Percentiles rank a stretch among this genome's conserved stretches.
These are phyloP conservation scores for Linnemannia exigua DNA, from an alignment of 192 early-diverging fungal species.

Conservation along the genomic window DNA sequence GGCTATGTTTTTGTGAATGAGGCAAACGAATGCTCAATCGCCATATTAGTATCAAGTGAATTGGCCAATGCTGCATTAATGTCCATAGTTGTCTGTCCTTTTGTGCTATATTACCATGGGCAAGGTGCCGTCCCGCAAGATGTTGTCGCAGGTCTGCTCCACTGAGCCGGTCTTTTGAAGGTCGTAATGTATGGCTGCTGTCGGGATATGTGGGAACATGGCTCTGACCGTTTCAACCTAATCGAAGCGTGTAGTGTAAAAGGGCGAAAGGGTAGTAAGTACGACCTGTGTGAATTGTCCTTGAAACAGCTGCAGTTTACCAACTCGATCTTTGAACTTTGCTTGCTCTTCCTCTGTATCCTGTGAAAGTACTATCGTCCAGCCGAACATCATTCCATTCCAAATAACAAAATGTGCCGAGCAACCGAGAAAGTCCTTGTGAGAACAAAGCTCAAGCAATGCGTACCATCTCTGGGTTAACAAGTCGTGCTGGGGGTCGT, in stretches of 20 bases:
- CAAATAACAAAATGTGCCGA: background rate
- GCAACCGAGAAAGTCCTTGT: background rate
- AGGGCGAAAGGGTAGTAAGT: background rate
- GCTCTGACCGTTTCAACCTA: constrained; percentile 78
- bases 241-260: background rate
- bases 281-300: background rate
- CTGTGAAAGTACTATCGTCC: background rate
- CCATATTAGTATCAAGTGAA: background rate
- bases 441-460: background rate
- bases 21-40: background rate
- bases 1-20: constrained; percentile 20
- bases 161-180: constrained; percentile 87
- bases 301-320: background rate
- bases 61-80: background rate
- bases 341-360: background rate
- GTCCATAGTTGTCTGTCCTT: background rate
- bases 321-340: background rate
- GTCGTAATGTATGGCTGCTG: constrained; percentile 80
- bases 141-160: constrained; percentile 85
- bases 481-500: constrained; percentile 37
- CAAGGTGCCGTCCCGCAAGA: constrained; percentile 71
- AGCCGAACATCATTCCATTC: background rate
- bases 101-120: constrained; percentile 61
- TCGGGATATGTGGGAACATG: constrained; percentile 89
- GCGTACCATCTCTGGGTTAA: constrained; percentile 56